Percentiles rank a stretch among this genome's conserved stretches.
Conservation (phyloP, 75 land plant species). For the Pinus taeda region DNA sequence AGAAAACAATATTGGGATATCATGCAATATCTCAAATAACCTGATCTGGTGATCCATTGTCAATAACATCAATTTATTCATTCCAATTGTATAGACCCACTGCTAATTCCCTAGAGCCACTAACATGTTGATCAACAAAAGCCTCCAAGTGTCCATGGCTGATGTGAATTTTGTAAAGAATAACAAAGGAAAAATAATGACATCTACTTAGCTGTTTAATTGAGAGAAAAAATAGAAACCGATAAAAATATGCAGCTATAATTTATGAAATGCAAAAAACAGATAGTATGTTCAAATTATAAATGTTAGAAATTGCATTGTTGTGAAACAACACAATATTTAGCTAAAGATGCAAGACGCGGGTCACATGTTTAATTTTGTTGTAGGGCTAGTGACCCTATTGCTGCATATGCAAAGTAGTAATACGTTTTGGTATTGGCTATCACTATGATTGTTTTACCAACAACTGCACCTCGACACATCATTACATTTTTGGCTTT, state of each 20-base stretch:
- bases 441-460: too few relatives aligned
- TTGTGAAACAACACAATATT: background rate
- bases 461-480: too few relatives aligned
- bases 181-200: background rate
- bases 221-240: background rate
- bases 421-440: too few relatives aligned
- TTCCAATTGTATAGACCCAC: conserved; percentile 41
- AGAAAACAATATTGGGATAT: background rate
- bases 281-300: background rate
- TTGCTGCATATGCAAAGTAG: too few relatives aligned
- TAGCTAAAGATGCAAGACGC: background rate
- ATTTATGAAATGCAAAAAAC: background rate
- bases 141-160: conserved; percentile 29
- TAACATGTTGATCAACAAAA: conserved; percentile 2
- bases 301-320: background rate
- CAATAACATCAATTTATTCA: conserved; percentile 49
- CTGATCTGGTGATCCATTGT: conserved; percentile 17
- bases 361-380: too few relatives aligned
- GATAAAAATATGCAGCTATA: background rate
- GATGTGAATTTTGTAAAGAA: conserved; percentile 7
- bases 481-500: too few relatives aligned
- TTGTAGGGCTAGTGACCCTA: too few relatives aligned
- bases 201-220: background rate
- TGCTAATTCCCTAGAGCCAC: background rate
- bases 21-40: background rate